These are phyloP conservation scores for Suillus spraguei DNA, from an alignment of 768 basidiomycete genomes.

Conservation along the genomic window DNA sequence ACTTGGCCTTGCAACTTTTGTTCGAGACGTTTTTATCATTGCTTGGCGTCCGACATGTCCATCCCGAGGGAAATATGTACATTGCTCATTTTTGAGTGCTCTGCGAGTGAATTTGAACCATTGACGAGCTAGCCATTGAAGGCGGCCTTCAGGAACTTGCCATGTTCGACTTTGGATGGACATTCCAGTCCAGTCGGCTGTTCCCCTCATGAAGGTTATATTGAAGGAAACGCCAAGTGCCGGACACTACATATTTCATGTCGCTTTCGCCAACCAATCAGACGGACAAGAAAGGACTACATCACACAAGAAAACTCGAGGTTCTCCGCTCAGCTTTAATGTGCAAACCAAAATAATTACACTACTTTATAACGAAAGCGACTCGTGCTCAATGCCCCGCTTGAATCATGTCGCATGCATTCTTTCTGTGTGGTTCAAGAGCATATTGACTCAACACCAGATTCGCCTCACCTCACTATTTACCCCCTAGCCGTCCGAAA, in stretches of 20 bases:
- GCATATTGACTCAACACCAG: not conserved
- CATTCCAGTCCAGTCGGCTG: not conserved
- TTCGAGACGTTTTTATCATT: too few relatives aligned
- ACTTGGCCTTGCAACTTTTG: too few relatives aligned
- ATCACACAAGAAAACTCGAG: not conserved
- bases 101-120: too few relatives aligned
- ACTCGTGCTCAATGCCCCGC: not conserved
- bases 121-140: not conserved
- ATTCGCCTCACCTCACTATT: slow-evolving; percentile 12
- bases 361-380: not conserved
- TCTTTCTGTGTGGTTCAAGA: not conserved
- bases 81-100: too few relatives aligned
- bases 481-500: slow-evolving; percentile 42
- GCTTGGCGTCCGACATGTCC: too few relatives aligned
- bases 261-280: not conserved
- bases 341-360: not conserved
- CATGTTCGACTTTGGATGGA: not conserved
- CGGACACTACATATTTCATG: not conserved
- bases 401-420: not conserved
- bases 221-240: not conserved
- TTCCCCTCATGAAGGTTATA: not conserved
- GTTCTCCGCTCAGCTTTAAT: not conserved
- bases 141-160: not conserved
- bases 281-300: not conserved
- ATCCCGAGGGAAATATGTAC: too few relatives aligned